A percentile compares a stretch with the other conserved stretches of the same genome.
Conservation (phyloP, 2,329 filamentous ascomycete genomes). For the Arthrinium phaeospermum region DNA sequence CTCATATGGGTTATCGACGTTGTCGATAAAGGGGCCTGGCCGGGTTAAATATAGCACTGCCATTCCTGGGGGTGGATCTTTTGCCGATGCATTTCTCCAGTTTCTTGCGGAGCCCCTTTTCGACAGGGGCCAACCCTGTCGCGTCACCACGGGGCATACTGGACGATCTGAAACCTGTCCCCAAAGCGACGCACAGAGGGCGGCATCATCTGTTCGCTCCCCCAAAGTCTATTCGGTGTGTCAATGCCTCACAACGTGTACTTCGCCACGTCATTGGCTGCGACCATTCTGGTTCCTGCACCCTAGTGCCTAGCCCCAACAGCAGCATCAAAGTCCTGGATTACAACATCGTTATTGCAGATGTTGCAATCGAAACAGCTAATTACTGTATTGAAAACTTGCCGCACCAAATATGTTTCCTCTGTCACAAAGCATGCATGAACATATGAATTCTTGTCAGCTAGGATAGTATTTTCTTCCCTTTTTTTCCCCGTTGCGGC, state of each 20-base stretch:
- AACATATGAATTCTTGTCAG: too few relatives aligned
- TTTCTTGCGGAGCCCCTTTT: not conserved
- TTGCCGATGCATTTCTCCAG: not conserved
- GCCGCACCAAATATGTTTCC: not conserved
- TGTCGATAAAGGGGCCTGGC: not conserved
- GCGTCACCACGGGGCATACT: not conserved
- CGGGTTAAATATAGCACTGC: not conserved
- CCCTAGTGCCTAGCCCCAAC: not conserved
- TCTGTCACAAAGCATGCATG: too few relatives aligned
- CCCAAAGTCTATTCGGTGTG: not conserved
- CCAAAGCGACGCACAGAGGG: not conserved
- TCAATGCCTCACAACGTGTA: not conserved
- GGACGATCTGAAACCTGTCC: not conserved
- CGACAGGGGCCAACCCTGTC: not conserved
- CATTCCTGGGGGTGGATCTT: not conserved
- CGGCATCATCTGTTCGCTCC: not conserved
- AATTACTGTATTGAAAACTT: too few relatives aligned
- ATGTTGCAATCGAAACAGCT: not conserved
- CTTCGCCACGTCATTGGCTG: not conserved
- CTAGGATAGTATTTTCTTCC: too few relatives aligned
- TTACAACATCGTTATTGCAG: not conserved
- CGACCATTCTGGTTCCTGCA: not conserved
- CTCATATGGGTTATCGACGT: too few relatives aligned
- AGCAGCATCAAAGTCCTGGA: too few relatives aligned
- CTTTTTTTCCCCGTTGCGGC: not conserved